Evolutionary conservation across 257 asterid species (phyloP).

Genomic region (Marsdenia floribunda): DNA sequence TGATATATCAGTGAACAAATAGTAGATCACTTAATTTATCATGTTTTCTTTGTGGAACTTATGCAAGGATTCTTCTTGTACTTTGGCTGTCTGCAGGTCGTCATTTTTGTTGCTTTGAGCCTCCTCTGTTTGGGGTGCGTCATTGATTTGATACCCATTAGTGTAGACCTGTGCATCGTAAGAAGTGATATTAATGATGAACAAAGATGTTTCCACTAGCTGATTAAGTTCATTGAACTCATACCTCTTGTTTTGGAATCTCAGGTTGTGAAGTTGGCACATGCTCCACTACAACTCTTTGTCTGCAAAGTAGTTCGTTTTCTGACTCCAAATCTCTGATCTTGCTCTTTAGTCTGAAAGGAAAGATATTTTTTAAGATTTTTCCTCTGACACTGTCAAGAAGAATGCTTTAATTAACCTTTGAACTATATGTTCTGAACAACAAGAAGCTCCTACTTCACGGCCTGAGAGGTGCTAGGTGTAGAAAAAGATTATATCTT

Average conservation of each 20-base stretch:
- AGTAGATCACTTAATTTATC: background rate
- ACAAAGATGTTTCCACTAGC: background rate
- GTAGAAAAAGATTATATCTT: background rate
- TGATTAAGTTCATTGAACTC: constrained; percentile 3
- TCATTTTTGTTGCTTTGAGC: constrained; percentile 32
- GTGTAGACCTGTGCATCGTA: constrained; percentile 37
- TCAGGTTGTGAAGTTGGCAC: constrained; percentile 38
- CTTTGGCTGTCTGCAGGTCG: constrained; percentile 43
- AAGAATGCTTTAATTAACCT: background rate
- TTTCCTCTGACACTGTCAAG: background rate
- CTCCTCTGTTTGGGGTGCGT: constrained; percentile 33
- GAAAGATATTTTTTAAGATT: constrained; percentile 18
- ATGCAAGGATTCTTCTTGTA: constrained; percentile 29
- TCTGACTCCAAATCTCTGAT: constrained; percentile 71
- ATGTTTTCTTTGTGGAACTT: constrained; percentile 9
- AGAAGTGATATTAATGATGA: constrained; percentile 2
- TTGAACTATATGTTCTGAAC: background rate
- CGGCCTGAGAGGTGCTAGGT: background rate
- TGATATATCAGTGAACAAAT: constrained; percentile 13
- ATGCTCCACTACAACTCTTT: constrained; percentile 45
- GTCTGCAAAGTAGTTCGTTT: constrained; percentile 51
- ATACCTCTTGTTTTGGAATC: constrained; percentile 42
- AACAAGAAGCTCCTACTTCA: background rate
- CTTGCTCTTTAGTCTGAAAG: constrained; percentile 57
- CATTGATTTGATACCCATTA: constrained; percentile 41